Evolutionary conservation across 176 grass and related monocot species (phyloP), one percentile per base, ranked within the genome.

Genomic region (Thalia dealbata): DNA sequence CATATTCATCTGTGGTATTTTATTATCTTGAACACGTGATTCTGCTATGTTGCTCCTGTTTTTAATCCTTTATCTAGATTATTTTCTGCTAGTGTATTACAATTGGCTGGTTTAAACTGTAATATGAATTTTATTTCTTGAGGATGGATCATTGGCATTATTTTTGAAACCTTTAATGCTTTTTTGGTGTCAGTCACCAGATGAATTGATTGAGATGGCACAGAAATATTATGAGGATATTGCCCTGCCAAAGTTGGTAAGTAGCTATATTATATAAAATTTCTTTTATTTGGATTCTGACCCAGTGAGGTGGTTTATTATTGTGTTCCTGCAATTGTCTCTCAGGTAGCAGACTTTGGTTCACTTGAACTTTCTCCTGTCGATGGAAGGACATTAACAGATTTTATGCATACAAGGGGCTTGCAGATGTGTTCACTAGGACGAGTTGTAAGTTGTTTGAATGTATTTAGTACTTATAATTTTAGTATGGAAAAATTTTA

Each of bases 351-450:
- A 72, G 95, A 97, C 64, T 97, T 97, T 70, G 87, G 82, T 81
- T 97, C 95, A 71, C 95, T 97, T 77, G 90, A 97, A 85, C 90
- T 97, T 81, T 97, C 95, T 69, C 95, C 90, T 79, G 95, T 97
- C 74, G 95, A 97, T 91, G 95, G 95, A 80, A 91, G 87, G 86
- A 97, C 95, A 82, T 45, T 97, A 77, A 97, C 95, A 23, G 95
- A 97, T 78, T 97, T 97, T 86, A 97, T 97, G 95, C 95, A 97
- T 75, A 92, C 95, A 22, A 89, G 95, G 75, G 95, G 95, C 71
- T 87, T 97, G 52, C 89, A 91, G 80, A 97, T 97, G 95, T 81
- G 70, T 68, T 97, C 95, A 75, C 68, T 97, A 48, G 95, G 95
- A 73, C 85, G 77, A 80, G 89, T 97, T 87, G 95, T 97, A 97